Evolutionary conservation across 371 early-diverging fungal genomes (phyloP).

Genomic region (Blakeslea trispora): DNA sequence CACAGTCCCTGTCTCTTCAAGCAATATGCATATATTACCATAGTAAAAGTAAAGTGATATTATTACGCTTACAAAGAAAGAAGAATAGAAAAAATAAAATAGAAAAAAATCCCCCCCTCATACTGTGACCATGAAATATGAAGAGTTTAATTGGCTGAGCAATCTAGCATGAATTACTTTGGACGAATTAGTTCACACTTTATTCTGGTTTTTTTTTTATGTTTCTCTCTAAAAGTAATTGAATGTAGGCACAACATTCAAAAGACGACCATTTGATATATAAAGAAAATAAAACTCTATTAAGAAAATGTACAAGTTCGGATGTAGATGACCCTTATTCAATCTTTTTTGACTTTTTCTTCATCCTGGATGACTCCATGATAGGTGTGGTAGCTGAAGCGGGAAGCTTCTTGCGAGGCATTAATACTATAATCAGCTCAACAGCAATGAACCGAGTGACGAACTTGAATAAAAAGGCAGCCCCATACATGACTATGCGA

Average conservation of each 20-base stretch:
- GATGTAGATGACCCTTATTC: not conserved
- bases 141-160: too few relatives aligned
- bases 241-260: too few relatives aligned
- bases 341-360: slow-evolving; percentile 6
- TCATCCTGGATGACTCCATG: not conserved
- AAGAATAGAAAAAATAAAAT: too few relatives aligned
- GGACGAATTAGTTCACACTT: too few relatives aligned
- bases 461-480: slow-evolving; percentile 32
- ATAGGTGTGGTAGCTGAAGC: not conserved
- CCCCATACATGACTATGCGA: slow-evolving; percentile 41
- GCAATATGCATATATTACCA: too few relatives aligned
- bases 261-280: too few relatives aligned
- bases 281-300: not conserved
- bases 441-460: slow-evolving; percentile 33
- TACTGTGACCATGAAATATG: too few relatives aligned
- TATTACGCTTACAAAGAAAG: not conserved
- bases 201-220: too few relatives aligned
- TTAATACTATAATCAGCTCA: slow-evolving; percentile 14
- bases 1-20: too few relatives aligned
- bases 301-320: not conserved
- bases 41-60: too few relatives aligned
- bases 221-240: too few relatives aligned
- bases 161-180: too few relatives aligned
- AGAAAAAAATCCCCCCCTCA: not conserved
- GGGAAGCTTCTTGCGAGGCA: slow-evolving; percentile 22